Evolutionary conservation across 1,139 yeast genomes (phyloP), one percentile per base, ranked within the genome.

Genomic region (Kurtzmaniella quercitrusa): DNA sequence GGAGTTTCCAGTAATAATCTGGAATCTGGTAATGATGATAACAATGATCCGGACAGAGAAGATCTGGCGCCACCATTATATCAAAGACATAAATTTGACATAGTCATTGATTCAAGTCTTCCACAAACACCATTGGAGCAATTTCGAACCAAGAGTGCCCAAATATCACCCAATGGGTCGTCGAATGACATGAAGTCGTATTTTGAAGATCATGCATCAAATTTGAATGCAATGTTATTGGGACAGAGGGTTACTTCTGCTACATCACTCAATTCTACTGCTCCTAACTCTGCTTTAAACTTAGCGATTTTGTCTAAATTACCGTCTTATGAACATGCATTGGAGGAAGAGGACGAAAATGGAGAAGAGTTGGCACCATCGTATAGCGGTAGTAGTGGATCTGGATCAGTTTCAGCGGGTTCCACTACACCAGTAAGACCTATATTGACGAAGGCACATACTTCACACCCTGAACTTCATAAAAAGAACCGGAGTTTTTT

Each of bases 31-130:
- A 38, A 9, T n/a, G 42, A 29, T 11, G 34, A 37, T 8, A 36
- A 19, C 19, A 19, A 12, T 6, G 68, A 68, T 19, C 58, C 60
- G 37, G 70, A 65, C 42, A 54, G 61, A 12, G 58, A 57, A 25
- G 68, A 59, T 2, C 52, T 51, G 2, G 75, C 75, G 2, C 79
- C 77, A 9, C 77, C 78, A 3, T 42, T 70, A 34, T 73, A 73
- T 49, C 69, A 68, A 41, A 57, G 65, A 41, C 71, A 70, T 41
- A 57, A 62, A 3, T 60, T 54, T 44, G 78, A 73, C 50, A 58
- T 62, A 43, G 48, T 67, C 6, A 72, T 57, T 48, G 77, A 72
- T 51, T 57, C 65, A 40, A 58, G 59, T 29, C 57, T 63, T 19
- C 65, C 72, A 2, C 68, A 63, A 43, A 59, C 71, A 8, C 75